Evolutionary conservation across 345 rosid species (phyloP).

Genomic region (Salix viminalis): DNA sequence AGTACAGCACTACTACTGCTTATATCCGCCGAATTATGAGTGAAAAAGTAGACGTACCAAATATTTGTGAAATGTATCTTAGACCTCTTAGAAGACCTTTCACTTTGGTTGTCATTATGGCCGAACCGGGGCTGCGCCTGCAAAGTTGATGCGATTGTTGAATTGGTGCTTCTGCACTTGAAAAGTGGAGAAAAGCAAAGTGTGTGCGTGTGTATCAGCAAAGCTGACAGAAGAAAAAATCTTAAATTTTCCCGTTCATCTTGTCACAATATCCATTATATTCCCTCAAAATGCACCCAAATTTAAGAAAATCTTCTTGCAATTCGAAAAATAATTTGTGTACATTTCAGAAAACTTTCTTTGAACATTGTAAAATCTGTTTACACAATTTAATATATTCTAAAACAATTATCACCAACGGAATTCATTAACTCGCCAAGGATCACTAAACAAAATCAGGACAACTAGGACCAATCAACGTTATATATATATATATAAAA

Average conservation of each 20-base stretch:
- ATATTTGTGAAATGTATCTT: constrained; percentile 46
- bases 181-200: not conserved
- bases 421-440: not conserved
- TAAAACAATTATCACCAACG: not conserved
- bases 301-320: not conserved
- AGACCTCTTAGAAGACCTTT: constrained; percentile 61
- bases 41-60: constrained; percentile 32
- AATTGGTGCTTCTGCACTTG: not conserved
- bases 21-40: not conserved
- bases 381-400: not conserved
- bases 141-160: not conserved
- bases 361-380: not conserved
- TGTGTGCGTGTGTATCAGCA: not conserved
- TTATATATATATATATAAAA: too few species aligned
- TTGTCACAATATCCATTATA: not conserved
- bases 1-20: not conserved
- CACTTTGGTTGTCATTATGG: constrained; percentile 29
- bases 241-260: not conserved
- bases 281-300: not conserved
- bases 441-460: not conserved
- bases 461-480: not conserved
- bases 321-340: not conserved
- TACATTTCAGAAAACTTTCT: not conserved
- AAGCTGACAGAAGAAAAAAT: not conserved
- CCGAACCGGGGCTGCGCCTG: not conserved